Conservation (phyloP, 148 eudicot species). For the Nepenthes gracilis region DNA sequence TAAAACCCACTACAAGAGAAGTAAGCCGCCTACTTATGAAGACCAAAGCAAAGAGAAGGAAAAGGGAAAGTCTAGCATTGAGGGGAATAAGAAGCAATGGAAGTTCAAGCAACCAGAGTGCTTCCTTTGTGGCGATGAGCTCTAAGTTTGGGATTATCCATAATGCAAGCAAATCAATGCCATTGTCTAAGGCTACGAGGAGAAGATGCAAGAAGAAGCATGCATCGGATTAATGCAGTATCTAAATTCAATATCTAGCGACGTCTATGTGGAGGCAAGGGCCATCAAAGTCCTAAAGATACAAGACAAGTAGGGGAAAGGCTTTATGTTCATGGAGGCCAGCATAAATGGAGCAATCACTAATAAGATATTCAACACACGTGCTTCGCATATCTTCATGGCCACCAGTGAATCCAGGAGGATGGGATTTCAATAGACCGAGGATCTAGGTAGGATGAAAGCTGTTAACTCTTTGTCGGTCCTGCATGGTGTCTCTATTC, state of each 20-base stretch:
- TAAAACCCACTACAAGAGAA: not conserved
- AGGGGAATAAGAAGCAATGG: not conserved
- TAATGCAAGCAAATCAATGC: no score
- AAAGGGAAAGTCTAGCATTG: not conserved
- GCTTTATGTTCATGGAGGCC: not conserved
- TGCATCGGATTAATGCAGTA: not conserved
- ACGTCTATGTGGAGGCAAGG: not conserved
- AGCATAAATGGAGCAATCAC: not conserved
- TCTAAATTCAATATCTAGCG: not conserved
- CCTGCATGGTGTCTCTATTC: not conserved
- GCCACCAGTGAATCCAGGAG: constrained; percentile 1
- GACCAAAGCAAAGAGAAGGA: not conserved
- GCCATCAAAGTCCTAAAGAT: not conserved
- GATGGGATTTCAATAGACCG: not conserved
- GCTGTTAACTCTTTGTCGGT: not conserved
- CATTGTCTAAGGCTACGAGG: no score
- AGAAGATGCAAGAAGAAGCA: not conserved
- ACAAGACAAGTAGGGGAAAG: not conserved
- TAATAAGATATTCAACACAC: not conserved
- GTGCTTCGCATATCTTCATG: constrained; percentile 1
- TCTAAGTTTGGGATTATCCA: no score
- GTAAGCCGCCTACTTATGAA: no score
- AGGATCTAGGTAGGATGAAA: not conserved
- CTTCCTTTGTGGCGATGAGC: no score
- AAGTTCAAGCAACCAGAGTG: not conserved